These are phyloP conservation scores for Echium plantagineum DNA, from an alignment of 257 asterid genomes.

Conservation along the genomic window DNA sequence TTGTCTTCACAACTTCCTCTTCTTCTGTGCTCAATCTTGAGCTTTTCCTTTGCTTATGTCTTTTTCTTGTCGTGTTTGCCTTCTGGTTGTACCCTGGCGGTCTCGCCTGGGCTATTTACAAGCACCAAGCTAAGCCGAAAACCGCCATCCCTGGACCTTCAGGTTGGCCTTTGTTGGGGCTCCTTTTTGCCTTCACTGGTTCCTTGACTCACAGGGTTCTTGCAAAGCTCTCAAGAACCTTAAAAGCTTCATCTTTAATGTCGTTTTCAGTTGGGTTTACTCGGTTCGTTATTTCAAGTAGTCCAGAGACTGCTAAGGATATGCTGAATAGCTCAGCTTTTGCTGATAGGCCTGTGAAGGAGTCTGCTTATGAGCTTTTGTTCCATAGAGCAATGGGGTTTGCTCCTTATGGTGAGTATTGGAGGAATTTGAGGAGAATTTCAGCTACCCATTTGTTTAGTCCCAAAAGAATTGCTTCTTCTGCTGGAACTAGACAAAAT, in stretches of 20 bases:
- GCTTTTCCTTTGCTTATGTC: conserved; percentile 20
- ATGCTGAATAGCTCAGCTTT: conserved; percentile 58
- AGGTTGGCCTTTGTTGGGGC: conserved; percentile 61
- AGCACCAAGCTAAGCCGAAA: conserved; percentile 18
- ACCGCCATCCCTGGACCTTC: conserved; percentile 59
- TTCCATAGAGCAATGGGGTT: conserved; percentile 85
- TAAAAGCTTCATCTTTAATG: conserved; percentile 40
- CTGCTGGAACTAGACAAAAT: conserved; percentile 26
- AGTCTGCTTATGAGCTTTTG: conserved; percentile 53
- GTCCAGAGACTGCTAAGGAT: conserved; percentile 51
- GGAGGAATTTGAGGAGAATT: conserved; percentile 58
- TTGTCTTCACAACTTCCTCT: conserved; percentile 18
- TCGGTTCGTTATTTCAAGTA: conserved; percentile 53
- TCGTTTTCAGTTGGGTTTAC: conserved; percentile 77
- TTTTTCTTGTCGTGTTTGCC: conserved; percentile 31
- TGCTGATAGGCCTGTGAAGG: conserved; percentile 78
- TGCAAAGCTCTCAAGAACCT: conserved; percentile 12
- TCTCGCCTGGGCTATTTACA: conserved; percentile 65
- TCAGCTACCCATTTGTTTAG: conserved; percentile 59
- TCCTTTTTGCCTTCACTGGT: conserved; percentile 37
- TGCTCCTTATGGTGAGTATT: conserved; percentile 73
- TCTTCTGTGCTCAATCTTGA: conserved; percentile 18
- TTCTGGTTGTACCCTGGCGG: conserved; percentile 78
- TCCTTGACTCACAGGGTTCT: conserved; percentile 43
- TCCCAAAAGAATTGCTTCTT: conserved; percentile 34